Conservation (phyloP, 768 basidiomycete genomes). For the Calocybe indica region DNA sequence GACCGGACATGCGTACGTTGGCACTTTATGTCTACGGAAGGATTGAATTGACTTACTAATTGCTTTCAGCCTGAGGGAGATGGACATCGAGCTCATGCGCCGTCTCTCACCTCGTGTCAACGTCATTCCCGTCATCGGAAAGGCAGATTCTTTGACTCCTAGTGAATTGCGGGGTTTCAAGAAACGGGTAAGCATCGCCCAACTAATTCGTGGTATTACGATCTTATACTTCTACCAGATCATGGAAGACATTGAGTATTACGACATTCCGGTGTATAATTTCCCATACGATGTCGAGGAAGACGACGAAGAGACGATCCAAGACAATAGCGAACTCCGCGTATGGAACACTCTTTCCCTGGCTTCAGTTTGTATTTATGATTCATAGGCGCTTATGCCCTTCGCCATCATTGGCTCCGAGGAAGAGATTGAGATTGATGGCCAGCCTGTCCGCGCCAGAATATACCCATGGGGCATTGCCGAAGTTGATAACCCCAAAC, state of each 20-base stretch:
- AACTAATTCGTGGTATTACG: slow-evolving; percentile 1
- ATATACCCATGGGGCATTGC: slow-evolving; percentile 99
- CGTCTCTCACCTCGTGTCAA: slow-evolving; percentile 97
- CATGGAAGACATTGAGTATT: slow-evolving; percentile 99
- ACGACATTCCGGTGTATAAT: slow-evolving; percentile 97
- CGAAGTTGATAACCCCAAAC: slow-evolving; percentile 98
- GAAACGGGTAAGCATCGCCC: slow-evolving; percentile 58
- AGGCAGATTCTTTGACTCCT: slow-evolving; percentile 93
- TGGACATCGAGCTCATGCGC: slow-evolving; percentile 99
- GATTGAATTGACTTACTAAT: slow-evolving; percentile 1
- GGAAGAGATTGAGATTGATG: slow-evolving; percentile 92
- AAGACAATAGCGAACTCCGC: slow-evolving; percentile 93
- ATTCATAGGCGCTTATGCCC: slow-evolving; percentile 73
- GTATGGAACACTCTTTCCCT: slow-evolving; percentile 34
- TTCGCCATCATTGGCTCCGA: slow-evolving; percentile 98
- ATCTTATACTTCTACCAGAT: slow-evolving; percentile 46
- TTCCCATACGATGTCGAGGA: slow-evolving; percentile 99
- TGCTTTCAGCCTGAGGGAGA: slow-evolving; percentile 74
- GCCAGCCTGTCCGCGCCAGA: slow-evolving; percentile 85
- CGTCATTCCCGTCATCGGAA: slow-evolving; percentile 97
- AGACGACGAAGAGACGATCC: slow-evolving; percentile 97
- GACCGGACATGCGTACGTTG: slow-evolving; percentile 89
- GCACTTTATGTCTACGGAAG: background rate
- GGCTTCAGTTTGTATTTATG: slow-evolving; percentile 1
- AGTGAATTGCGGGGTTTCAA: slow-evolving; percentile 93